These are phyloP conservation scores for Huntiella moniliformis DNA, from an alignment of 2,329 filamentous ascomycete species.

Conservation along the genomic window DNA sequence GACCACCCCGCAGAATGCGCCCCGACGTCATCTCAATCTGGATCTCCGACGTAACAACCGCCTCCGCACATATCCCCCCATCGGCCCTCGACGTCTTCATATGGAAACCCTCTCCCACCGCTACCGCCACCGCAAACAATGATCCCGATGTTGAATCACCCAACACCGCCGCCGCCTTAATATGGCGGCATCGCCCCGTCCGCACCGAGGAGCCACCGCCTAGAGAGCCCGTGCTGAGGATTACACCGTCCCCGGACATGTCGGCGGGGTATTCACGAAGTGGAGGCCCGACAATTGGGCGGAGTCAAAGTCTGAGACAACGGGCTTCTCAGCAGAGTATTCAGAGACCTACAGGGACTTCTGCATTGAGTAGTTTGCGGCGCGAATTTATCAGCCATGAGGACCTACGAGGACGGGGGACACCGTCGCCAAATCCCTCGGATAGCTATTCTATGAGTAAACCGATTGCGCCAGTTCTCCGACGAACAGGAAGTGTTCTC, in stretches of 20 bases:
- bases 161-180: neutral
- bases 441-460: neutral
- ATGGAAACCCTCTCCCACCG: slow-evolving; percentile 8
- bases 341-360: neutral
- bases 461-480: too few species aligned
- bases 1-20: slow-evolving; percentile 5
- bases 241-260: slow-evolving; percentile 3
- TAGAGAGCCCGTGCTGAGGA: neutral
- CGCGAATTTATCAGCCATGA: slow-evolving; percentile 10
- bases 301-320: too few species aligned
- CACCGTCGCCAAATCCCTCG: slow-evolving; percentile 2
- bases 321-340: slow-evolving; percentile 6
- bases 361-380: neutral
- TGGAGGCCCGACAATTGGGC: too few species aligned
- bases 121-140: neutral
- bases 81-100: slow-evolving; percentile 8
- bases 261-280: too few species aligned
- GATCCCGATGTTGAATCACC: too few species aligned
- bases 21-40: slow-evolving; percentile 9
- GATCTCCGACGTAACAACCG: slow-evolving; percentile 8
- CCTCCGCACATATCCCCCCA: slow-evolving; percentile 4
- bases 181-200: slow-evolving; percentile 7
- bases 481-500: too few species aligned
- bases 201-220: slow-evolving; percentile 5
- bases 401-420: slow-evolving; percentile 3